Evolutionary conservation across 352 stramenopile genomes (phyloP), one percentile per base, ranked within the genome.

Genomic region (Phytophthora sp.): DNA sequence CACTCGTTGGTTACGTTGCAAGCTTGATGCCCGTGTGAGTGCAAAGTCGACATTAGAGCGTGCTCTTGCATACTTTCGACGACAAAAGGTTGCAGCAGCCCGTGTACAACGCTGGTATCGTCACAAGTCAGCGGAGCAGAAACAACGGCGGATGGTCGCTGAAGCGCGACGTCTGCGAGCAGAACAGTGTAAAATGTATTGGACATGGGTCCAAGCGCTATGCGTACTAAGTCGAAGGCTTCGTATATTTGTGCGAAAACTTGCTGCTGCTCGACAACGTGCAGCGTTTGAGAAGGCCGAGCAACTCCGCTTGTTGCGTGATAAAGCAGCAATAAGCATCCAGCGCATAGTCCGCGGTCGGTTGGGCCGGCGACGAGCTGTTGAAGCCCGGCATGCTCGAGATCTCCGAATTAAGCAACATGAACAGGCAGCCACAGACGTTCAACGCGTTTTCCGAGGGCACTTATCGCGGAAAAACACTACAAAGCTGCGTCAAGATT

Each of bases 81-180:
- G 58, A 3, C 82, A 82, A 6, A 80, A 82, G 28, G 57, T 69
- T 45, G 70, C 64, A 20, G 69, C 68, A 12, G 32, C 75, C 8
- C 67, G 66, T 9, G 76, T 94, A n/a, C 85, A 94, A 53, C 72
- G 66, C 5, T 80, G 61, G 37, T 74, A 87, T 42, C 76, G 83
- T 5, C 52, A 59, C n/a, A 77, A 72, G 38, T 49, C 60, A 39
- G 27, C 31, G 2, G 32, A 72, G 13, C 39, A 44, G 4, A 70
- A 58, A 15, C 59, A 76, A n/a, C 61, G 64, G 13, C 42, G 51
- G 27, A 34, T 76, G 13, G 35, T 88, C 18, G 54, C 52, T 21
- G 37, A 65, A 39, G 66, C 66, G 6, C 56, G 45, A 50, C 52
- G 37, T 8, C 62, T 73, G 43, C 76, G 72, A 12, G 42, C 48